Conservation (phyloP, 140 eudicot genomes). For the Ambrosia hybrid region DNA sequence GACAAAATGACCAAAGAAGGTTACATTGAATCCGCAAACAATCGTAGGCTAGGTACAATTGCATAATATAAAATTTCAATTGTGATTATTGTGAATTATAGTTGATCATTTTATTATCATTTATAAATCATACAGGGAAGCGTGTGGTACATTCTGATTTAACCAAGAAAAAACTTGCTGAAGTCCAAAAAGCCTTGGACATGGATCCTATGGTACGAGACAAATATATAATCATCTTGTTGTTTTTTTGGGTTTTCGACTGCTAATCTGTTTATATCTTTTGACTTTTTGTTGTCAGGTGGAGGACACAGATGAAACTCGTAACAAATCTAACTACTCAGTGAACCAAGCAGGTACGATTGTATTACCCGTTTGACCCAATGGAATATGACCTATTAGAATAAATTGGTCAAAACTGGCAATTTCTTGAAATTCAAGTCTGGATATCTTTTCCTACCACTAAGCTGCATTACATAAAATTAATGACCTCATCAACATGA, state of each 20-base stretch:
- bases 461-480: too few relatives aligned
- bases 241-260: slow-evolving; percentile 13
- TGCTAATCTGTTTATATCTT: slow-evolving; percentile 8
- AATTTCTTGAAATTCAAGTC: background rate
- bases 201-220: slow-evolving; percentile 59
- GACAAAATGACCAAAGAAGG: slow-evolving; percentile 92
- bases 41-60: slow-evolving; percentile 70
- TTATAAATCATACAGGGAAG: slow-evolving; percentile 51
- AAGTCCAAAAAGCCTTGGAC: slow-evolving; percentile 67
- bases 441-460: too few relatives aligned
- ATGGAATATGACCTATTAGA: background rate
- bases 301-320: slow-evolving; percentile 45
- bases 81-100: background rate
- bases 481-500: slow-evolving; percentile 16
- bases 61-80: background rate
- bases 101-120: background rate
- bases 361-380: background rate
- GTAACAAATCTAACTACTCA: slow-evolving; percentile 43
- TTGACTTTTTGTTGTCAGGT: slow-evolving; percentile 34
- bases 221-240: background rate
- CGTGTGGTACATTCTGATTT: slow-evolving; percentile 85
- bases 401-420: background rate
- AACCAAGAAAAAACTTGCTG: slow-evolving; percentile 69
- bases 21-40: slow-evolving; percentile 63
- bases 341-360: slow-evolving; percentile 42